Evolutionary conservation across 2,329 filamentous ascomycete species (phyloP).

Genomic region (Trichoderma polysporum): DNA sequence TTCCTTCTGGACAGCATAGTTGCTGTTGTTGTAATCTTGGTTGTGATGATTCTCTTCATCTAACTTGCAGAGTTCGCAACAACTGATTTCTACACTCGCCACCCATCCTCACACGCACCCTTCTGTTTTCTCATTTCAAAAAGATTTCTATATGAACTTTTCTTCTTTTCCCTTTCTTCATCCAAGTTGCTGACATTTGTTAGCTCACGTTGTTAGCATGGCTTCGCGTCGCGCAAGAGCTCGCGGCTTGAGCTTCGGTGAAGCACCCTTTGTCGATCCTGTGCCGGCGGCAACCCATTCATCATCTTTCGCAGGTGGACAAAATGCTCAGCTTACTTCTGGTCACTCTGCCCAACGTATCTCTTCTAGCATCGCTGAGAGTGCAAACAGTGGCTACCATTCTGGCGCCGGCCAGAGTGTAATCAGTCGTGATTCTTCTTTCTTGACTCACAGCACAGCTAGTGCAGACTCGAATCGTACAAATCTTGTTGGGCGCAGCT

Average conservation of each 20-base stretch:
- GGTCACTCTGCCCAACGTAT: not conserved
- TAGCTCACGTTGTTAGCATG: slow-evolving; percentile 1
- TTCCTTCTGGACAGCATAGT: not conserved
- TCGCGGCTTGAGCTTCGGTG: not conserved
- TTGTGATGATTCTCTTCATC: not conserved
- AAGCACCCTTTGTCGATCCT: slow-evolving; percentile 1
- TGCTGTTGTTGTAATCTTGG: not conserved
- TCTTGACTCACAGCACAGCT: not conserved
- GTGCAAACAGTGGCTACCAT: not conserved
- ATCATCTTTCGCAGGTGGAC: not conserved
- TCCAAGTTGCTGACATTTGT: not conserved
- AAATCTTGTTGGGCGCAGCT: not conserved
- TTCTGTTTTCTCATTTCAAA: not conserved
- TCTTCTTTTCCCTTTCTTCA: not conserved
- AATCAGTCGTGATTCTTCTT: not conserved
- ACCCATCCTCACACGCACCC: not conserved
- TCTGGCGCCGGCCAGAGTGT: not conserved
- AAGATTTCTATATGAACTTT: not conserved
- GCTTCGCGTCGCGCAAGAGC: not conserved
- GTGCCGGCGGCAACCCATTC: not conserved
- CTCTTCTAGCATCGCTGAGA: not conserved
- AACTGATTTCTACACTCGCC: not conserved
- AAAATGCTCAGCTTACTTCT: not conserved
- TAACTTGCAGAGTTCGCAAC: not conserved
- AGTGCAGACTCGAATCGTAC: not conserved